These are phyloP conservation scores for Quercus agrifolia DNA, from an alignment of 306 rosid genomes.

Conservation along the genomic window DNA sequence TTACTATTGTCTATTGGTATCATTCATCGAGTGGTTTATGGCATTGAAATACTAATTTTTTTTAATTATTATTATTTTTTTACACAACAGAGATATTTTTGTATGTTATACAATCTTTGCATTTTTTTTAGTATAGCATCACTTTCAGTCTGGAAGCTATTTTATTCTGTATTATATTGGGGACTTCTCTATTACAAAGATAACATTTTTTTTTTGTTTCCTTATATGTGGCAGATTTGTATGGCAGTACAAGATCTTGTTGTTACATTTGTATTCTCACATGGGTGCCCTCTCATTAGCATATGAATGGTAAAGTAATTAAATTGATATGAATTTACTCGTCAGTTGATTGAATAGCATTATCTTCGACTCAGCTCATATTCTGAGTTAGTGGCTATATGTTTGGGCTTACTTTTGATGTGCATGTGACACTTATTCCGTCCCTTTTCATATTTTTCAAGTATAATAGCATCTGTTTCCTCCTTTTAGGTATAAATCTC, in stretches of 20 bases:
- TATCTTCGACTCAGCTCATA: background rate
- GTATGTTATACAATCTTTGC: background rate
- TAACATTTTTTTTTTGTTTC: conserved; percentile 13
- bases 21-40: background rate
- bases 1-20: background rate
- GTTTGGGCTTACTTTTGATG: background rate
- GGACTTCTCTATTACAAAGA: conserved; percentile 7
- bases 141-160: background rate
- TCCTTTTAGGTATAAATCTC: conserved; percentile 71
- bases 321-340: background rate
- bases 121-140: background rate
- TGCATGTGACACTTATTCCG: background rate
- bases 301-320: conserved; percentile 67
- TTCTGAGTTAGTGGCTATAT: background rate
- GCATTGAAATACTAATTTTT: background rate
- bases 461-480: conserved; percentile 17
- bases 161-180: background rate
- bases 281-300: conserved; percentile 77
- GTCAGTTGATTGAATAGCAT: background rate
- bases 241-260: conserved; percentile 73
- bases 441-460: conserved; percentile 11
- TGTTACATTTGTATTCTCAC: conserved; percentile 78
- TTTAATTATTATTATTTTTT: background rate
- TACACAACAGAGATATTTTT: background rate
- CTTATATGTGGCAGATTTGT: conserved; percentile 53